A percentile compares a stretch with the other conserved stretches of the same genome.
phyloP scores from a whole-genome alignment of 345 rosid genomes.

The Rhodamnia argentea region DNA sequence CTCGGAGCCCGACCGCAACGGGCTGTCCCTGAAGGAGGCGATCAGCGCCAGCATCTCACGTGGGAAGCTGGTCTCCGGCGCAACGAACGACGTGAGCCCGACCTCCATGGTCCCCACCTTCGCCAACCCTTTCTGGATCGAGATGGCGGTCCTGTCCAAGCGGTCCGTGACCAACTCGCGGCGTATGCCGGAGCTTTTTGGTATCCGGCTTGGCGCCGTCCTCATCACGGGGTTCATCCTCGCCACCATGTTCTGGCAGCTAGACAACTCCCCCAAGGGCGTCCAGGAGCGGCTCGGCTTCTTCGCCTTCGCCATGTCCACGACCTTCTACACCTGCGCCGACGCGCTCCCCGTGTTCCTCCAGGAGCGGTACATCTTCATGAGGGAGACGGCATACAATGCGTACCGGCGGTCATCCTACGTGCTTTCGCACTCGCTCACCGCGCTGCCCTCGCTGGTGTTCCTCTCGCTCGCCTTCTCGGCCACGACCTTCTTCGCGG shows the following conservation, averaged over 20 bases:
- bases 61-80: constrained; percentile 81
- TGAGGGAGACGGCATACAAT: constrained; percentile 91
- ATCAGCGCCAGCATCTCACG: constrained; percentile 78
- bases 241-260: constrained; percentile 84
- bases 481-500: constrained; percentile 71
- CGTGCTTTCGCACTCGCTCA: constrained; percentile 65
- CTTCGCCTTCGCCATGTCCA: constrained; percentile 96
- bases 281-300: constrained; percentile 81
- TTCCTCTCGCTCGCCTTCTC: constrained; percentile 67
- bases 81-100: constrained; percentile 11
- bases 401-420: constrained; percentile 89
- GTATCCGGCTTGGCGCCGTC: constrained; percentile 65
- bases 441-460: constrained; percentile 41
- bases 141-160: constrained; percentile 60
- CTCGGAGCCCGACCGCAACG: constrained; percentile 18
- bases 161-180: constrained; percentile 58
- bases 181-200: constrained; percentile 75
- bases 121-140: constrained; percentile 80
- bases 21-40: constrained; percentile 77
- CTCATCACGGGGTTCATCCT: constrained; percentile 81
- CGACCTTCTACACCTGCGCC: constrained; percentile 94
- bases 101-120: constrained; percentile 65
- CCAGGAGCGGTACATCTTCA: constrained; percentile 92
- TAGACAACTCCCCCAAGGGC: constrained; percentile 84
- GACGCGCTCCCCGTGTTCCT: constrained; percentile 91